Conservation (phyloP, 495 filamentous ascomycete genomes). For the Hamigera avellanea region DNA sequence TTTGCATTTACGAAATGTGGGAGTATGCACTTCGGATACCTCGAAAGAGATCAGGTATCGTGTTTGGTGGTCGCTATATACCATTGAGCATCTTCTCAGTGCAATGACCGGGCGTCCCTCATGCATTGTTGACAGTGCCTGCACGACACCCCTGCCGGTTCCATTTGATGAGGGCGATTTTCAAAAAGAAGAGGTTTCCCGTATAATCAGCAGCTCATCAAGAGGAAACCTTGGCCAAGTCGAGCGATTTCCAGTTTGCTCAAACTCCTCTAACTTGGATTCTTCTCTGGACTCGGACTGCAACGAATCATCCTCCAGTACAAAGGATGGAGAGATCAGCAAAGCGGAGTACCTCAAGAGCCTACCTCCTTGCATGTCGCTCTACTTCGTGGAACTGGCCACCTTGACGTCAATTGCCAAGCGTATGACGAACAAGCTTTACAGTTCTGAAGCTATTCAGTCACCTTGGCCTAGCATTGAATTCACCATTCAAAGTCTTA, state of each 20-base stretch:
- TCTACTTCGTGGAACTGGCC: slow-evolving; percentile 38
- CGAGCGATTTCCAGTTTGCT: slow-evolving; percentile 10
- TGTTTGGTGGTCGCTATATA: slow-evolving; percentile 51
- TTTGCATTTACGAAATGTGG: slow-evolving; percentile 46
- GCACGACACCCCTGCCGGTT: slow-evolving; percentile 42
- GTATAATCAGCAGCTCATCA: slow-evolving; percentile 17
- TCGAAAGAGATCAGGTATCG: slow-evolving; percentile 46
- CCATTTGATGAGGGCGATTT: slow-evolving; percentile 40
- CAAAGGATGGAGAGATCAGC: slow-evolving; percentile 9
- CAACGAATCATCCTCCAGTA: slow-evolving; percentile 6
- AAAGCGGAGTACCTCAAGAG: slow-evolving; percentile 16
- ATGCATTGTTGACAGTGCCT: slow-evolving; percentile 41
- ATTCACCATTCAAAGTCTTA: slow-evolving; percentile 28
- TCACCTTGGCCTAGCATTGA: slow-evolving; percentile 39
- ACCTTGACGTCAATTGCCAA: slow-evolving; percentile 40
- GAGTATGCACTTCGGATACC: slow-evolving; percentile 29
- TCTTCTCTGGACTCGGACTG: slow-evolving; percentile 14
- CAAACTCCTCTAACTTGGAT: slow-evolving; percentile 12
- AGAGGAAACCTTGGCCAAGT: slow-evolving; percentile 10
- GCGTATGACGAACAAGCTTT: slow-evolving; percentile 41
- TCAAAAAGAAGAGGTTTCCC: slow-evolving; percentile 22
- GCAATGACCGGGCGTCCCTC: slow-evolving; percentile 50
- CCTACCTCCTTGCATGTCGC: slow-evolving; percentile 27
- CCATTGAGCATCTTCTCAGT: slow-evolving; percentile 44
- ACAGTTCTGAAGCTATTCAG: slow-evolving; percentile 38